Percentiles rank a stretch among this genome's conserved stretches.
Conservation (phyloP, 116 monocot species). For the Posidonia oceanica region DNA sequence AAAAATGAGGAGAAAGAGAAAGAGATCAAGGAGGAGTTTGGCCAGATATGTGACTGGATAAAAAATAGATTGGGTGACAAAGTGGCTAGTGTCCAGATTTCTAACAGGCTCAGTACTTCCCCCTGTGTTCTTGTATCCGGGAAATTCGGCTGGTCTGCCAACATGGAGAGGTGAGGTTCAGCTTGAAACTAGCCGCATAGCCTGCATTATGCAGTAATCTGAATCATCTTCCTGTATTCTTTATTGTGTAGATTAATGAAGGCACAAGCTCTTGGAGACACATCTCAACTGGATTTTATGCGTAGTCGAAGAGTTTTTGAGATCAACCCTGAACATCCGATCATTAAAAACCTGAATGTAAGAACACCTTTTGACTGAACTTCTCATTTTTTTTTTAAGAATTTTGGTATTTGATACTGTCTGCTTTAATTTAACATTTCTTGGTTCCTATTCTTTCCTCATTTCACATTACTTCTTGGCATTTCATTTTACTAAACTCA, state of each 20-base stretch:
- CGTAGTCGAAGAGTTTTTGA: constrained; percentile 83
- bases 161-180: constrained; percentile 76
- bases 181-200: background rate
- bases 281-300: constrained; percentile 87
- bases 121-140: constrained; percentile 92
- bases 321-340: constrained; percentile 91
- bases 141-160: constrained; percentile 98
- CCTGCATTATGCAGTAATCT: background rate
- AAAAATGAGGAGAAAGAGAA: constrained; percentile 89
- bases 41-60: constrained; percentile 85
- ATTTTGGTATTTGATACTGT: background rate
- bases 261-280: constrained; percentile 73
- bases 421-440: no score
- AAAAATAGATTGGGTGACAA: constrained; percentile 86
- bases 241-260: constrained; percentile 72
- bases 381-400: background rate
- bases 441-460: no score
- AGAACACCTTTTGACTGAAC: constrained; percentile 7
- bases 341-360: constrained; percentile 77
- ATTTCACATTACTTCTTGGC: no score
- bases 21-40: constrained; percentile 80
- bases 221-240: background rate
- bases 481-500: no score
- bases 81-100: constrained; percentile 84
- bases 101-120: constrained; percentile 71